These are phyloP conservation scores for Trichocladium uniseriatum DNA, from an alignment of 495 filamentous ascomycete species.

Conservation along the genomic window DNA sequence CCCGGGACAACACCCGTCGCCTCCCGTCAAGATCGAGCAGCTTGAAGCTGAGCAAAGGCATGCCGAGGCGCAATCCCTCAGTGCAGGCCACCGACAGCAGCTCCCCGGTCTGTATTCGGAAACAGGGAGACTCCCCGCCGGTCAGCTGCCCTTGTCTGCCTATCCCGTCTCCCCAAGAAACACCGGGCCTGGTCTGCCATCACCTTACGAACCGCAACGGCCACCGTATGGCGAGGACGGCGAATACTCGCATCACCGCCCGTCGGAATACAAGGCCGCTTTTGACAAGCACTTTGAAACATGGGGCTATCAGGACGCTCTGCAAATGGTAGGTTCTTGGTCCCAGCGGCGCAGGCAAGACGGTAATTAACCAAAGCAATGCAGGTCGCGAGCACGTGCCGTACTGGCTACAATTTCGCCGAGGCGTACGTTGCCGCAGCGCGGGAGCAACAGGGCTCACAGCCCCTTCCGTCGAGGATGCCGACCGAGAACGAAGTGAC, in stretches of 20 bases:
- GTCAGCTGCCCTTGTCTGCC: slow-evolving; percentile 33
- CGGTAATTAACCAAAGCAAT: slow-evolving; percentile 17
- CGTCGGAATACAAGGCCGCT: slow-evolving; percentile 31
- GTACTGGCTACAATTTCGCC: slow-evolving; percentile 38
- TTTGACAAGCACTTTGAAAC: slow-evolving; percentile 35
- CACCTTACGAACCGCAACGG: slow-evolving; percentile 34
- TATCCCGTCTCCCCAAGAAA: slow-evolving; percentile 35
- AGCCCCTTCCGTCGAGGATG: slow-evolving; percentile 38
- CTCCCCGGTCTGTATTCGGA: slow-evolving; percentile 30
- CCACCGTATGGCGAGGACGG: slow-evolving; percentile 33
- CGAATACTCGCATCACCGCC: slow-evolving; percentile 25
- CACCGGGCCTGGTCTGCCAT: slow-evolving; percentile 24
- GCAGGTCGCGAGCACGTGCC: slow-evolving; percentile 36
- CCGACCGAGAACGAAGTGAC: slow-evolving; percentile 38
- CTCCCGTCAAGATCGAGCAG: slow-evolving; percentile 24
- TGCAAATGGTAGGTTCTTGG: slow-evolving; percentile 31
- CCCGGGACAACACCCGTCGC: slow-evolving; percentile 21
- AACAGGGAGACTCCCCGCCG: slow-evolving; percentile 30
- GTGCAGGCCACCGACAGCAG: slow-evolving; percentile 18
- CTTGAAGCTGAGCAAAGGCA: slow-evolving; percentile 22
- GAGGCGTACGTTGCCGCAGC: slow-evolving; percentile 39
- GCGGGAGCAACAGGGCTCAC: slow-evolving; percentile 39
- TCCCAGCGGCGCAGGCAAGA: not conserved
- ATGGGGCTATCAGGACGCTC: slow-evolving; percentile 34
- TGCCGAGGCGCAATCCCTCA: slow-evolving; percentile 17